phyloP scores from a whole-genome alignment of 2,329 filamentous ascomycete species.

The Phyllosticta citriasiana region DNA sequence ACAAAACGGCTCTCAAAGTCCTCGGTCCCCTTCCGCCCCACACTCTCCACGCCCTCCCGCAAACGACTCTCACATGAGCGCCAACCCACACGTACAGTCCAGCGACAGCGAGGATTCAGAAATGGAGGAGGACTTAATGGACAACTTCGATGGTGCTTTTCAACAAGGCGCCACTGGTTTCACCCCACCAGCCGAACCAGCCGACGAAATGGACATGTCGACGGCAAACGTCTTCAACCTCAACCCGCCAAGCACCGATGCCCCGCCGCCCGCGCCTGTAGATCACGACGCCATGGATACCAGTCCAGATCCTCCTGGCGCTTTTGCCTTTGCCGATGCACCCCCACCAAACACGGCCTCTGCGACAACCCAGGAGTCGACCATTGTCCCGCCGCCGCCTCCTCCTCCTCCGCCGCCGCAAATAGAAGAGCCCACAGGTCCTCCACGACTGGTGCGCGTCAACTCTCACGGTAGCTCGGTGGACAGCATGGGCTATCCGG shows the following conservation, averaged over 20 bases:
- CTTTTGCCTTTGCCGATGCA: background rate
- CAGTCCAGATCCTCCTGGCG: slow-evolving; percentile 21
- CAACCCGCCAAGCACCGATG: background rate
- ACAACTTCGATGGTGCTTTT: slow-evolving; percentile 2
- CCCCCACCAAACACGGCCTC: slow-evolving; percentile 18
- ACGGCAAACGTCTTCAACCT: background rate
- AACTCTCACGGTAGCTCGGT: slow-evolving; percentile 10
- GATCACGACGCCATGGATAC: slow-evolving; percentile 31
- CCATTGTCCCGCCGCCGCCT: slow-evolving; percentile 10
- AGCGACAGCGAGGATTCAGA: slow-evolving; percentile 10
- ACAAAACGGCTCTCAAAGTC: slow-evolving; percentile 14
- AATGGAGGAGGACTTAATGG: slow-evolving; percentile 21
- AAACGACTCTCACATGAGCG: slow-evolving; percentile 26
- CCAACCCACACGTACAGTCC: slow-evolving; percentile 22
- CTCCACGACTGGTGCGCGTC: slow-evolving; percentile 7
- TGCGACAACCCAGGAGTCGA: slow-evolving; percentile 10
- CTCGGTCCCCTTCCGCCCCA: slow-evolving; percentile 9
- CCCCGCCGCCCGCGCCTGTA: background rate
- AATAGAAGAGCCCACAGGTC: slow-evolving; percentile 6
- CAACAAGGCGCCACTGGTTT: background rate
- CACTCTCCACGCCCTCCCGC: slow-evolving; percentile 13
- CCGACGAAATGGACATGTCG: background rate
- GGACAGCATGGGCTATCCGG: background rate
- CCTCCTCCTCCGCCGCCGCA: slow-evolving; percentile 11
- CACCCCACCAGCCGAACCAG: background rate